Evolutionary conservation across 169 alveolate genomes (phyloP).

Genomic region (Babesia divergens): DNA sequence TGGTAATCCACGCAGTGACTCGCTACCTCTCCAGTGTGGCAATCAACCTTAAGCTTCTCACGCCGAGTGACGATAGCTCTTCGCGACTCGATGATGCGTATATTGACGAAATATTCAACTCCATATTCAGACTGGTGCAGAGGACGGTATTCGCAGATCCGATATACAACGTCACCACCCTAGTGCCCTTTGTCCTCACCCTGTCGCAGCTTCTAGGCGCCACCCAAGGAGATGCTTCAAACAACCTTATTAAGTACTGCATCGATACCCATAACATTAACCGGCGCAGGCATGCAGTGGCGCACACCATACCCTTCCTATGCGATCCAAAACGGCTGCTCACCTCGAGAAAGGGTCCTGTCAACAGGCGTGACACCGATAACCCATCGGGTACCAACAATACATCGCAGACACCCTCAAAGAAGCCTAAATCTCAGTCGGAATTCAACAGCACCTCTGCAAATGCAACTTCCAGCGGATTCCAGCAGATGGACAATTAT

Average conservation of each 20-base stretch:
- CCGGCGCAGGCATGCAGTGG: slow-evolving; percentile 16
- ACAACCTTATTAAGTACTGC: neutral
- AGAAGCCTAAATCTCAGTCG: neutral
- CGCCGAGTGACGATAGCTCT: neutral
- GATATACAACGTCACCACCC: neutral
- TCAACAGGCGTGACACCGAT: too few species aligned
- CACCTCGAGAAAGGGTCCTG: too few species aligned
- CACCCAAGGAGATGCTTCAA: neutral
- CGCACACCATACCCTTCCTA: slow-evolving; percentile 4
- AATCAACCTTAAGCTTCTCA: neutral
- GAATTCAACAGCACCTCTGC: neutral
- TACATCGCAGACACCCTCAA: neutral
- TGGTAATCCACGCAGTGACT: slow-evolving; percentile 17
- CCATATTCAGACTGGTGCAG: neutral
- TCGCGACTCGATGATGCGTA: neutral
- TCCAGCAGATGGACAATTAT: neutral
- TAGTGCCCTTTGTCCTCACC: neutral
- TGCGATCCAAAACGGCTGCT: neutral
- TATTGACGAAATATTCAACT: slow-evolving; percentile 5
- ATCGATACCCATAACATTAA: neutral
- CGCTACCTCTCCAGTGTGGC: slow-evolving; percentile 31
- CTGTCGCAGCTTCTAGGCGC: slow-evolving; percentile 2
- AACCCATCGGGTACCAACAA: too few species aligned
- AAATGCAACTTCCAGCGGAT: neutral
- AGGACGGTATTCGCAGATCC: neutral